A percentile compares a stretch with the other conserved stretches of the same genome.
phyloP scores from a whole-genome alignment of 2,329 filamentous ascomycete species.

The Chaetomium globosum region DNA sequence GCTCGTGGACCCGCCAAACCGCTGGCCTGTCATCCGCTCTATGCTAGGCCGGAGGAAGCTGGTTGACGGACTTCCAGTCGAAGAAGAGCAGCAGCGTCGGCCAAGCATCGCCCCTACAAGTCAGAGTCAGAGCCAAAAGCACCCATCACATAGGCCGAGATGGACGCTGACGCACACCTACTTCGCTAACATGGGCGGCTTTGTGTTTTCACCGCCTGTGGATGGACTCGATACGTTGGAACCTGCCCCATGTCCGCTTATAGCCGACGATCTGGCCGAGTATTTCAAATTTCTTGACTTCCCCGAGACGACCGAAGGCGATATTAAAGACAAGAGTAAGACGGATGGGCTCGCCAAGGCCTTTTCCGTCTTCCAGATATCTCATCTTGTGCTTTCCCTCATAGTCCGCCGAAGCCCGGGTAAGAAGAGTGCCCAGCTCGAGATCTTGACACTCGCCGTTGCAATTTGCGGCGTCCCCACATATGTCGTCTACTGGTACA shows the following conservation, averaged over 20 bases:
- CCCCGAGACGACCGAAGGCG: background rate
- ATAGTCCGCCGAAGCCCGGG: background rate
- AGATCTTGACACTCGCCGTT: background rate
- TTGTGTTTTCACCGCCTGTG: background rate
- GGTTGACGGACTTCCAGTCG: background rate
- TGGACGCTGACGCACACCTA: background rate
- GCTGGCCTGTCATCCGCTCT: background rate
- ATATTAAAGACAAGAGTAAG: background rate
- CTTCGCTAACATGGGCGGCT: background rate
- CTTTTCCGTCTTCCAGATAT: background rate
- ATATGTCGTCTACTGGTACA: background rate
- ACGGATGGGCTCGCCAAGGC: background rate
- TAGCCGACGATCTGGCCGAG: background rate
- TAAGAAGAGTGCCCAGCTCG: background rate
- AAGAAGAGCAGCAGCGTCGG: background rate
- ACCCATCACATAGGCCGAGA: background rate
- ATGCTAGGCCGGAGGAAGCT: background rate
- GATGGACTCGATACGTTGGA: too few species aligned
- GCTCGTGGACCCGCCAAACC: background rate
- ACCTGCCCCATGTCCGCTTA: background rate
- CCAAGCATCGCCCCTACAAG: background rate
- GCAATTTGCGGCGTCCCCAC: background rate
- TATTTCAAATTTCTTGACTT: background rate
- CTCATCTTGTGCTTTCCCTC: background rate
- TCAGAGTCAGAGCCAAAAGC: background rate